Base-by-base conservation (phyloP, 2,329 filamentous ascomycete genomes). In the Penicillium sp. region DNA sequence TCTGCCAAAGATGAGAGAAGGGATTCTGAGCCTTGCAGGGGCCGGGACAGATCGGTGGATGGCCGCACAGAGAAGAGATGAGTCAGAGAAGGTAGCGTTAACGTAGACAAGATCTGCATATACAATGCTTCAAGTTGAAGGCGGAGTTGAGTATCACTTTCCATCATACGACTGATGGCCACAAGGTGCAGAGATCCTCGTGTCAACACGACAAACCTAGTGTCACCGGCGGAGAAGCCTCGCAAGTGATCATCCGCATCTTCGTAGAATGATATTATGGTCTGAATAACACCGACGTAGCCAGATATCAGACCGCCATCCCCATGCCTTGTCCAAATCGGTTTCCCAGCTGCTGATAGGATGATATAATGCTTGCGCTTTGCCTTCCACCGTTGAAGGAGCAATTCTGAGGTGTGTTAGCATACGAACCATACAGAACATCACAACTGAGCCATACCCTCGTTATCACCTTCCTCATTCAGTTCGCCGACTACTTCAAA, bases 331-430 rank as follows among this genome's bases (percentile, higher is more conserved):
- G 90, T 97, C 78, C 92, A 99, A 41, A 99, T 95, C 10, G 93
- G 95, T 68, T 99, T 99, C 16, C 93, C 93, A 9, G 95, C 92
- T 12, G 90, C 92, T 2, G 93, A 97, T 1, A 99, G 76, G 62
- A 99, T 95, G 72, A 99, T 83, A 69, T 95, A 99, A 71, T 99
- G 93, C 71, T 99, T 99, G 55, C 91, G 78, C 73, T 97, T 97
- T 31, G 87, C 82, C 66, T 90, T 93, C 91, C 91, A 99, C 55
- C 84, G 77, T 13, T 76, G 73, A 34, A 95, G 76, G 22, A 89
- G 74, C 14, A 66, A 25, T 33, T 70, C 67, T 70, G 49, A 10
- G 18, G 40, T 18, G 34, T 3, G 16, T 63, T 41, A 64, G 50
- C 39, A 41, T 11, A 19, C 41, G 16, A n/a, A 18, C 27, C 41